Evolutionary conservation across 257 asterid genomes (phyloP), one percentile per base, ranked within the genome.

Genomic region (Solanum bulbocastanum): DNA sequence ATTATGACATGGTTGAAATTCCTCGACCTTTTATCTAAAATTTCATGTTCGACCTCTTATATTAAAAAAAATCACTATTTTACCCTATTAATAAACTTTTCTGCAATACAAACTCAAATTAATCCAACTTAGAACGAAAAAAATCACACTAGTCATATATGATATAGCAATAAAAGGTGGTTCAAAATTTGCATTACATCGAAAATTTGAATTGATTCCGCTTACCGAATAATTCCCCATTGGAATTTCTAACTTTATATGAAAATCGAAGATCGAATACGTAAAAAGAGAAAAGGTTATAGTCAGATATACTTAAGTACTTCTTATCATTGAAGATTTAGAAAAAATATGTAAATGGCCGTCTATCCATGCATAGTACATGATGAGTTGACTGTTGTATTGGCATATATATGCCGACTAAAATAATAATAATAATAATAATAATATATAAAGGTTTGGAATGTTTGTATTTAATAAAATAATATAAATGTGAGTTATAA

Each of bases 191-290:
- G 3, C 15, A 0, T 60, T 60, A 60, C 27, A 23, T 60, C 30
- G 0, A 3, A 23, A 62, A 1, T 62, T 62, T 4, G 1, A 62
- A 62, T 23, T 10, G 30, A 10, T 62, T 15, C 32, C 1, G 2
- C 36, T 20, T 18, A 14, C 0, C 2, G 0, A 35, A 18, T 20
- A 5, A 56, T 7, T 0, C 8, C 9, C 10, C 1, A 10, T 22
- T 20, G 1, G 3, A 33, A 16, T 33, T 33, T 33, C 4, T 16
- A 2, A 33, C 15, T 72, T 39, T 72, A 35, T 10, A 1, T 16
- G 2, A 73, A 73, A 35, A 35, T 10, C 16, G 0, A 35, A 35
- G 20, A 35, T 5, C 18, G 4, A 36, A 36, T 36, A 20, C 10
- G 5, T 15, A 71, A 16, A 32, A 71, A 32, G 13, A 14, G 79